A percentile compares a stretch with the other conserved stretches of the same genome.
These are phyloP conservation scores for Debaryomycetaceae sp. DNA, from an alignment of 1,139 yeast species.

Conservation along the genomic window DNA sequence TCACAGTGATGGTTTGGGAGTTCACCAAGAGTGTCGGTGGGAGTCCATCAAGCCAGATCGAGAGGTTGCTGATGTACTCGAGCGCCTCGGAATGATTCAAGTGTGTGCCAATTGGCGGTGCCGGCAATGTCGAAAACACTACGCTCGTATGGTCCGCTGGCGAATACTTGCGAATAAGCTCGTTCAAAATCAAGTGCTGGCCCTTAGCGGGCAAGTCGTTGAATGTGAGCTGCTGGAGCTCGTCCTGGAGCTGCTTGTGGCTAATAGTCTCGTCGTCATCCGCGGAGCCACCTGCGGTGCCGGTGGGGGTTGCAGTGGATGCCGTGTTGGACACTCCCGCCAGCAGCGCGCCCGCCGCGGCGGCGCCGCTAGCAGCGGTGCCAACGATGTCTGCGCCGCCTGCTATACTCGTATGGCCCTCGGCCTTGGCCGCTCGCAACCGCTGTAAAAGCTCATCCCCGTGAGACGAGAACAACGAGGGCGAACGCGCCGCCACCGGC, in stretches of 20 bases:
- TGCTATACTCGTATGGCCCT: too few species aligned
- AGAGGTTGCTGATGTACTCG: slow-evolving; percentile 71
- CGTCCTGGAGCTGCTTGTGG: slow-evolving; percentile 35
- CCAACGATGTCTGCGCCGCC: too few species aligned
- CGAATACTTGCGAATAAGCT: slow-evolving; percentile 62
- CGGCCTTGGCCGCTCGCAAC: slow-evolving; percentile 33
- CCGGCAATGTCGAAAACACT: slow-evolving; percentile 84
- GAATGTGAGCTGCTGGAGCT: slow-evolving; percentile 49
- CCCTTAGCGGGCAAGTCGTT: slow-evolving; percentile 87
- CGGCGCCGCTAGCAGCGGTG: too few species aligned
- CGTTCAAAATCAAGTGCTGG: slow-evolving; percentile 84
- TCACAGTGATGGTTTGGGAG: slow-evolving; percentile 92
- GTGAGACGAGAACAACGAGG: slow-evolving; percentile 25
- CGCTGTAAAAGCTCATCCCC: slow-evolving; percentile 36
- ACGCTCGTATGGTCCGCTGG: slow-evolving; percentile 61
- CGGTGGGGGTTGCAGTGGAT: neutral
- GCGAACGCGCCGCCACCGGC: neutral
- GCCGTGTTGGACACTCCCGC: neutral
- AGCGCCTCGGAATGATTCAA: slow-evolving; percentile 60
- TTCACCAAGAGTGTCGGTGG: slow-evolving; percentile 82
- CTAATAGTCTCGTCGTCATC: slow-evolving; percentile 20
- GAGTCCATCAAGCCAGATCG: slow-evolving; percentile 73
- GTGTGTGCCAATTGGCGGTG: slow-evolving; percentile 82
- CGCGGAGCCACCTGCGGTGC: slow-evolving; percentile 3
- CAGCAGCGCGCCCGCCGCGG: neutral